phyloP scores from a whole-genome alignment of 768 basidiomycete species.

The Lactarius indigo region DNA sequence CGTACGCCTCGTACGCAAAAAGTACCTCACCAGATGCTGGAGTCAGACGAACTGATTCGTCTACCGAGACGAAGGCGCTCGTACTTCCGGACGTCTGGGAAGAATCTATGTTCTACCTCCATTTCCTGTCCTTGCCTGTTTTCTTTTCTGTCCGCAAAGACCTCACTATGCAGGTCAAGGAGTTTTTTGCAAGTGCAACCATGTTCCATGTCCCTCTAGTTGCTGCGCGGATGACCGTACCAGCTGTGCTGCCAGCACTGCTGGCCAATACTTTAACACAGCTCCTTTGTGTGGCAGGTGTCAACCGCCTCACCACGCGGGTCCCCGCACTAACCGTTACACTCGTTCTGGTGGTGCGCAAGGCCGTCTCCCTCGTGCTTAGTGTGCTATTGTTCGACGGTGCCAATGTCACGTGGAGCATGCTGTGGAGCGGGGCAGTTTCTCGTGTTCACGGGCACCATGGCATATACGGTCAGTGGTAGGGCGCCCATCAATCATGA shows the following conservation, averaged over 20 bases:
- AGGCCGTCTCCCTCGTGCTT: constrained; percentile 71
- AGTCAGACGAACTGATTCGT: constrained; percentile 23
- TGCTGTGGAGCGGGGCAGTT: constrained; percentile 71
- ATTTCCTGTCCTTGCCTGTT: constrained; percentile 75
- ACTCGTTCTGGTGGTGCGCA: constrained; percentile 75
- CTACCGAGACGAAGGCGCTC: not conserved
- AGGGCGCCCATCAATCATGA: constrained; percentile 13
- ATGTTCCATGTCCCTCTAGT: constrained; percentile 25
- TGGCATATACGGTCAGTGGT: constrained; percentile 54
- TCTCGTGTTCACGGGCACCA: constrained; percentile 66
- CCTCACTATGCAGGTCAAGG: constrained; percentile 44
- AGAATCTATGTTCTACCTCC: constrained; percentile 90
- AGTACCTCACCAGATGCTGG: not conserved
- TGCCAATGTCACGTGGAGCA: constrained; percentile 28
- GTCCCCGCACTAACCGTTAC: constrained; percentile 75
- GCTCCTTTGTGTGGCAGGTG: constrained; percentile 80
- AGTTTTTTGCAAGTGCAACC: constrained; percentile 29
- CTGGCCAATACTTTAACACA: constrained; percentile 79
- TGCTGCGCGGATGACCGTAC: constrained; percentile 42
- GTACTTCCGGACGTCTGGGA: constrained; percentile 51
- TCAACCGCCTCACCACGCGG: constrained; percentile 77
- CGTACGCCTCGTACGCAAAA: constrained; percentile 50
- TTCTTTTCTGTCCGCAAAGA: constrained; percentile 59
- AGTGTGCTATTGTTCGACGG: constrained; percentile 56
- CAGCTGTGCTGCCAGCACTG: constrained; percentile 59